Evolutionary conservation across 2,329 filamentous ascomycete species (phyloP), one percentile per base, ranked within the genome.

Genomic region (Penicillium brevicompactum): DNA sequence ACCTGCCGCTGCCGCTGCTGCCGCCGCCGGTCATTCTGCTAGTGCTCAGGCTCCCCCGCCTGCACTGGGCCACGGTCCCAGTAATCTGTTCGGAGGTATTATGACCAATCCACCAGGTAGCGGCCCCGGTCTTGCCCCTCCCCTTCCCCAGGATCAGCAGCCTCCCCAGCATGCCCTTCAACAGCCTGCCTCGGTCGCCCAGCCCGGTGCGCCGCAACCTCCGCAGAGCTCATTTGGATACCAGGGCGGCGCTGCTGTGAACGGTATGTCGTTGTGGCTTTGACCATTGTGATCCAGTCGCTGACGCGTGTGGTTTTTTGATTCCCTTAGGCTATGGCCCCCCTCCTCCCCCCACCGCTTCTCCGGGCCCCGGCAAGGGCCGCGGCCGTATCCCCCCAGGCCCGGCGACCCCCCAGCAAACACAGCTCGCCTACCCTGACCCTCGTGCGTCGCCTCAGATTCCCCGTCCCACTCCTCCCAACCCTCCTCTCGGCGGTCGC

Each of bases 21-120:
- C 89, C n/a, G 87, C 87, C 41, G 84, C 88, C 57, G 88, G 89
- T 69, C 90, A 94, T 83, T 85, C 85, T 56, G 91, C 88, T 42
- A 89, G 91, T 54, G 87, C 90, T 46, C 91, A 94, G 76, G 89
- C 91, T 59, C 89, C 90, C 58, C 93, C 94, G 34, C 92, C 87
- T 34, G 80, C 91, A 47, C 90, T 97, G 64, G 91, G 92, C 27
- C 90, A 95, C 69, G 92, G 93, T 24, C 86, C 87, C 53, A 93
- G 89, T 72, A 94, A 95, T 69, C 83, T 97, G 40, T 97, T 99
- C 71, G 92, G 91, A 64, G 92, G 91, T 53, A 96, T 97, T 71
- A 97, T 99, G 91, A 87, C 92, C 53, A 93, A 93, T 62, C 87
- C 87, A 74, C 90, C 88, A 67, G 91, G 93, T 78, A 89, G 88